These are phyloP conservation scores for Microthlaspi erraticum DNA, from an alignment of 345 rosid species.

Conservation along the genomic window DNA sequence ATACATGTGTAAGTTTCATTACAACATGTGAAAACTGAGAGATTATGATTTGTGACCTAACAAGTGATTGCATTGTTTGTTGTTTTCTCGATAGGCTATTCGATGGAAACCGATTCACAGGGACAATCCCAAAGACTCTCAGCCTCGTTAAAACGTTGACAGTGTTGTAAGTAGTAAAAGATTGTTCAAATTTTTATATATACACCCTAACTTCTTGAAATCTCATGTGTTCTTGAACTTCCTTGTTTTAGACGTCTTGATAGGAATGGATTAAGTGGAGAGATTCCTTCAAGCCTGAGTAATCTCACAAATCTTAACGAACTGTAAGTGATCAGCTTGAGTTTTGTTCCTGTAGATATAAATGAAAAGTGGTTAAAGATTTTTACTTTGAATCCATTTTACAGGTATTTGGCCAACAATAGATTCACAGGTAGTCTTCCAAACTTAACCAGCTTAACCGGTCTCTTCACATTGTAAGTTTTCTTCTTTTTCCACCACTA, in stretches of 20 bases:
- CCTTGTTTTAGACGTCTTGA: slow-evolving; percentile 74
- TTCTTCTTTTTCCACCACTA: slow-evolving; percentile 12
- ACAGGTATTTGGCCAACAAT: slow-evolving; percentile 81
- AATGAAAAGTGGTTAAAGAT: slow-evolving; percentile 7
- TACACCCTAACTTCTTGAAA: not conserved
- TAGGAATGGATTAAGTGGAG: slow-evolving; percentile 57
- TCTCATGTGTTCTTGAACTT: slow-evolving; percentile 4
- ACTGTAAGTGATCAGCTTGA: slow-evolving; percentile 59
- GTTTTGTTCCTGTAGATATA: not conserved
- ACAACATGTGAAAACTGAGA: not conserved
- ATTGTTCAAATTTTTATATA: not conserved
- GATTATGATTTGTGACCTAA: not conserved
- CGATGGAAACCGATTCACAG: slow-evolving; percentile 67
- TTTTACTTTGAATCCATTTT: slow-evolving; percentile 34
- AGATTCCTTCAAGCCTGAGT: slow-evolving; percentile 61
- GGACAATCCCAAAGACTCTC: slow-evolving; percentile 65
- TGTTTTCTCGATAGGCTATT: slow-evolving; percentile 59
- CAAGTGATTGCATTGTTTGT: not conserved
- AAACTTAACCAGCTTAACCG: slow-evolving; percentile 56
- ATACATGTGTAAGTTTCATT: slow-evolving; percentile 74
- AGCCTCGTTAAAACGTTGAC: slow-evolving; percentile 61
- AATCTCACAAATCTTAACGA: slow-evolving; percentile 59
- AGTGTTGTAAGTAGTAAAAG: slow-evolving; percentile 68
- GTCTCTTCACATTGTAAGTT: slow-evolving; percentile 73
- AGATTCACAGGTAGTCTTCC: slow-evolving; percentile 63